Evolutionary conservation across 1,284 basidiomycete species (phyloP), one percentile per base, ranked within the genome.

Genomic region (Termitomyces sp.): DNA sequence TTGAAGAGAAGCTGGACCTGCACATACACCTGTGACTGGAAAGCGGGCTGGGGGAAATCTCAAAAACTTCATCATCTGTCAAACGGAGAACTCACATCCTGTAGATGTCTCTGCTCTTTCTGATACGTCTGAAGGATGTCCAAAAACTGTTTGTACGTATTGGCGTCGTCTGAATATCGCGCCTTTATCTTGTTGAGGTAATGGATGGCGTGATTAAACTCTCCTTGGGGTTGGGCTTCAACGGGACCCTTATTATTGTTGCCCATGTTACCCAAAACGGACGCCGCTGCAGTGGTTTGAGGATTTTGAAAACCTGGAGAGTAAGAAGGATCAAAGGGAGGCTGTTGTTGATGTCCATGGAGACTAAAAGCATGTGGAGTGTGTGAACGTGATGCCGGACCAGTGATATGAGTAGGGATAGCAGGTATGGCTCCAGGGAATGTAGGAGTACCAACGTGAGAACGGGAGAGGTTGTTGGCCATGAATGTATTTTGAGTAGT

Each of bases 151-250:
- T 98, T 98, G 79, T 99, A 99, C 41, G 90, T 96, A 63, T 96
- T 92, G 19, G 89, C 86, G 60, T 97, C 93, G 57, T 89, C 85
- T n/a, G 84, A 76, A 71, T 91, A 99, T 46, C 95, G 85, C 42
- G 87, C 86, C 76, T 99, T 99, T 77, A 99, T 99, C 78, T 95
- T 96, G 80, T 98, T 98, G 62, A 99, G 86, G 68, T 96, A 99
- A 63, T 93, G 88, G 62, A 99, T 98, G 19, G 97, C 97, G 66
- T 96, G 93, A 69, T 97, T 94, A 77, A 99, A 98, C 68, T 98
- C 94, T 50, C 75, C 79, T 3, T 75, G 67, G 4, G 76, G 75
- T 52, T 78, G 74, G 56, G 72, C 71, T 58, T 76, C 74, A 42
- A 70, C 65, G 7, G 66, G 63, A 42, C 70, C 71, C 55, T 72